Conservation (phyloP, 2,329 filamentous ascomycete genomes). For the Fusarium sp. region DNA sequence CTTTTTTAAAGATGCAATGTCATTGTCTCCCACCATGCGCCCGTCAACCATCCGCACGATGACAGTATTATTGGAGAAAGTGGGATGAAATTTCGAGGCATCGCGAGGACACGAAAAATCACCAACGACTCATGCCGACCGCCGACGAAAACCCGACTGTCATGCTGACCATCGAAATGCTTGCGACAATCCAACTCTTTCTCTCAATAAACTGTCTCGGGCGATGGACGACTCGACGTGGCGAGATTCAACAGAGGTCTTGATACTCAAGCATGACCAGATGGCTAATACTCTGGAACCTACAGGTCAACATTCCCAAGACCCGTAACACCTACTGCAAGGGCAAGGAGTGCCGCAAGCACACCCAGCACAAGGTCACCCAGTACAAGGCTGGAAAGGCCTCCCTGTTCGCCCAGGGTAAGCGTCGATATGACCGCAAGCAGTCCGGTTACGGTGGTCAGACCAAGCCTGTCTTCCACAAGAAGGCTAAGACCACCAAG, state of each 20-base stretch:
- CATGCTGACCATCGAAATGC: background rate
- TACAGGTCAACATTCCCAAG: conserved; percentile 96
- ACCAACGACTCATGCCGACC: conserved; percentile 30
- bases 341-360: conserved; percentile 92
- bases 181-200: conserved; percentile 9
- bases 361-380: conserved; percentile 92
- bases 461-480: conserved; percentile 99
- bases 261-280: conserved; percentile 26
- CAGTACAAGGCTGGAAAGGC: conserved; percentile 99
- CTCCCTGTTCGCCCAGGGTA: conserved; percentile 96
- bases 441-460: conserved; percentile 99
- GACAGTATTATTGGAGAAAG: conserved; percentile 46
- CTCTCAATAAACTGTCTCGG: conserved; percentile 38
- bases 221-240: conserved; percentile 20
- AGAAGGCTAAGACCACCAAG: conserved; percentile 99
- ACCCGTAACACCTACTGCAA: conserved; percentile 98
- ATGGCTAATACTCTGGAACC: conserved; percentile 48
- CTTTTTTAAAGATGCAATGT: conserved; percentile 9
- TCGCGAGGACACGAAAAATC: conserved; percentile 31
- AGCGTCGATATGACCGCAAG: conserved; percentile 99
- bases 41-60: conserved; percentile 47
- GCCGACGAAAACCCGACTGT: conserved; percentile 24
- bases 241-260: conserved; percentile 21
- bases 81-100: conserved; percentile 44
- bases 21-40: conserved; percentile 35